Evolutionary conservation across 139 green algal genomes (phyloP).

Genomic region (Volvox reticuliferus): DNA sequence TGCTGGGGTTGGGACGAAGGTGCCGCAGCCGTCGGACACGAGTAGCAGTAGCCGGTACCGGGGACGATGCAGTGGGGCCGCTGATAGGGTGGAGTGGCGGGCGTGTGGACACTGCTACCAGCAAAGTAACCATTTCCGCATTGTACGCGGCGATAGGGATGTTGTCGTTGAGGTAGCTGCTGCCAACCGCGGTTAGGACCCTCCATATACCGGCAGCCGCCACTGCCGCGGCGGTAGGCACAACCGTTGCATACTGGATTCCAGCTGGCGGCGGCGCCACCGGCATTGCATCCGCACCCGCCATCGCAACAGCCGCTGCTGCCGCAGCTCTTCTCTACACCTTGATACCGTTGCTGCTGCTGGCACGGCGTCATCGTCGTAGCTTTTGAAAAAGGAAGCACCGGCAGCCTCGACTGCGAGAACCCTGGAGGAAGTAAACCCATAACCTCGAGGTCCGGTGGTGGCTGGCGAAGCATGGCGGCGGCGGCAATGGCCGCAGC

Average conservation of each 20-base stretch:
- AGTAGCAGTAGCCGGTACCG: too few species aligned
- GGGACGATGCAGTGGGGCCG: too few species aligned
- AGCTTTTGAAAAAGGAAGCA: background rate
- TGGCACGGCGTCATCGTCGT: background rate
- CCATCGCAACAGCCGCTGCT: too few species aligned
- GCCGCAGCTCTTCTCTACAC: too few species aligned
- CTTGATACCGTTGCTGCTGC: background rate
- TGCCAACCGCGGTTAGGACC: background rate
- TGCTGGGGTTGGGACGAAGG: too few species aligned
- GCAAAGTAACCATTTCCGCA: too few species aligned
- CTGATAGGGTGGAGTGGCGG: too few species aligned
- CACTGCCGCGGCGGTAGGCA: background rate
- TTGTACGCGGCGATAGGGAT: background rate
- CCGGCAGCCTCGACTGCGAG: background rate
- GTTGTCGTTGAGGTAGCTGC: background rate
- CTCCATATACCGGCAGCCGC: background rate
- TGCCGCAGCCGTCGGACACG: too few species aligned
- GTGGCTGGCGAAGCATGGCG: slow-evolving; percentile 6
- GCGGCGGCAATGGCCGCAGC: slow-evolving; percentile 21
- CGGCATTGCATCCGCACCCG: too few species aligned
- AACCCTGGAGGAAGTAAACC: slow-evolving; percentile 1
- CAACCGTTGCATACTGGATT: too few species aligned
- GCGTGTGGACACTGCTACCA: too few species aligned
- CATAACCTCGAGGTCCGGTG: slow-evolving; percentile 15
- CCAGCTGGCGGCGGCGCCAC: too few species aligned